Percentiles rank a stretch among this genome's conserved stretches.
phyloP scores from a whole-genome alignment of 139 green algal species.

The Asterochloris erici region DNA sequence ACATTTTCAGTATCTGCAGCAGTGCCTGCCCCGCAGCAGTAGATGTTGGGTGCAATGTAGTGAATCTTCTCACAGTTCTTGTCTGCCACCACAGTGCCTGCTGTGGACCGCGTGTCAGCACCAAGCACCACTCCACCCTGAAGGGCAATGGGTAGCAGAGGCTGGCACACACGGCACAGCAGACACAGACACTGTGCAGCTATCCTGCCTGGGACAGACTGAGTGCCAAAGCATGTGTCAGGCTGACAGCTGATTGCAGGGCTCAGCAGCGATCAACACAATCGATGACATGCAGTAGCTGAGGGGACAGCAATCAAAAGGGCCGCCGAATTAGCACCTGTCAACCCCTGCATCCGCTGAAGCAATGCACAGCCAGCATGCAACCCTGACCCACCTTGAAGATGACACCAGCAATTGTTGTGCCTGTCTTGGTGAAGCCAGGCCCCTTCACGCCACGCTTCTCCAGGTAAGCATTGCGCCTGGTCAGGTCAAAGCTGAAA shows the following conservation, averaged over 20 bases:
- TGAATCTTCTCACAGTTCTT: slow-evolving; percentile 99
- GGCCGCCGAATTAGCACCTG: no score
- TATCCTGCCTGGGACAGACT: not conserved
- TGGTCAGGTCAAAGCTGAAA: slow-evolving; percentile 91
- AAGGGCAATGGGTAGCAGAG: not conserved
- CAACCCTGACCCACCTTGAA: slow-evolving; percentile 77
- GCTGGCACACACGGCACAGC: not conserved
- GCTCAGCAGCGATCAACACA: not conserved
- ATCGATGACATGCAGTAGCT: no score
- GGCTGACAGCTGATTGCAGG: not conserved
- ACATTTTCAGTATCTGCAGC: slow-evolving; percentile 96
- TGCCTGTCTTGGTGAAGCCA: slow-evolving; percentile 89
- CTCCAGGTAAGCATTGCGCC: slow-evolving; percentile 82
- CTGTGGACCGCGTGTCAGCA: slow-evolving; percentile 95
- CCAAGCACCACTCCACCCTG: slow-evolving; percentile 98
- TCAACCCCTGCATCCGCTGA: no score
- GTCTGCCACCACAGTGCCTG: slow-evolving; percentile 93
- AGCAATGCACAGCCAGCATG: not conserved
- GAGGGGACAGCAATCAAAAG: not conserved
- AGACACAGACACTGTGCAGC: not conserved
- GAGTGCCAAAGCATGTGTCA: not conserved
- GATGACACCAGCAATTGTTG: slow-evolving; percentile 93
- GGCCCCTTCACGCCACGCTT: slow-evolving; percentile 64
- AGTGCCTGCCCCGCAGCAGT: slow-evolving; percentile 96
- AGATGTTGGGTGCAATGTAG: slow-evolving; percentile 98